Conservation (phyloP, 345 rosid species). For the Capsella bursapastoris region DNA sequence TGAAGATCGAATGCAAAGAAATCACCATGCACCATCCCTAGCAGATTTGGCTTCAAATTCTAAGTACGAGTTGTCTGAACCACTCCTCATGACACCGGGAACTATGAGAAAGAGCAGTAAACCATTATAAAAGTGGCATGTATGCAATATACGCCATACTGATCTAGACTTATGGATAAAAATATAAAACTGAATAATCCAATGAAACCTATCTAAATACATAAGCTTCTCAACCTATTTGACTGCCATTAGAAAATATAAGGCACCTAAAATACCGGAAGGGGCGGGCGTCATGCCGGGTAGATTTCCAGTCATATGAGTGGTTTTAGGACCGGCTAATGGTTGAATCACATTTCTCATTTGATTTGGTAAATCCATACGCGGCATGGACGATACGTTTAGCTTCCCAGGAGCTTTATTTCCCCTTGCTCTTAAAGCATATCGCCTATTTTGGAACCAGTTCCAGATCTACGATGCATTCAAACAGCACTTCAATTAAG, state of each 20-base stretch:
- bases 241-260: background rate
- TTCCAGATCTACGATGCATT: slow-evolving; percentile 77
- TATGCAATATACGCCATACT: background rate
- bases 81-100: slow-evolving; percentile 58
- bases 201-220: background rate
- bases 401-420: slow-evolving; percentile 83
- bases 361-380: slow-evolving; percentile 63
- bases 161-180: slow-evolving; percentile 20
- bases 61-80: slow-evolving; percentile 66
- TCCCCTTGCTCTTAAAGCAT: slow-evolving; percentile 87
- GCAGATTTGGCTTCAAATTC: slow-evolving; percentile 98
- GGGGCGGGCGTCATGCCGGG: slow-evolving; percentile 54
- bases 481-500: slow-evolving; percentile 7
- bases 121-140: slow-evolving; percentile 16
- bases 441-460: slow-evolving; percentile 99
- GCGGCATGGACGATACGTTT: slow-evolving; percentile 66
- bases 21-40: slow-evolving; percentile 98
- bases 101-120: slow-evolving; percentile 42
- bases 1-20: slow-evolving; percentile 26
- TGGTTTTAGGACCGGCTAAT: slow-evolving; percentile 56
- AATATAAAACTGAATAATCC: background rate
- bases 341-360: slow-evolving; percentile 68
- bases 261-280: slow-evolving; percentile 55
- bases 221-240: slow-evolving; percentile 21
- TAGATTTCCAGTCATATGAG: slow-evolving; percentile 55